phyloP scores from a whole-genome alignment of 2,329 filamentous ascomycete genomes.

The Phialophora macrospora region DNA sequence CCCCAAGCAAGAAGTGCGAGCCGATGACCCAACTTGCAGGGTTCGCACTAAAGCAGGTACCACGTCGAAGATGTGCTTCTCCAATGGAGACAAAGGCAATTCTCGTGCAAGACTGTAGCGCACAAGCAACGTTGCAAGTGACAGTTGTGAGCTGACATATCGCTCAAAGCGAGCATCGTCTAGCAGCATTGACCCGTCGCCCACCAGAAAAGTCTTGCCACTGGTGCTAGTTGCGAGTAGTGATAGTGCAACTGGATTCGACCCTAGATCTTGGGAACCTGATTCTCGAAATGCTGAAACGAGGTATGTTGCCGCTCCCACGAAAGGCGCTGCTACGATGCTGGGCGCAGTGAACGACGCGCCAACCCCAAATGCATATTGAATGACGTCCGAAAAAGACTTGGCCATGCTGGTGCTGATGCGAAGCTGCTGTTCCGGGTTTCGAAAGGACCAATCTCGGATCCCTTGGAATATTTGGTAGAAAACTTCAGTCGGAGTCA shows the following conservation, averaged over 20 bases:
- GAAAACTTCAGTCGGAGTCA: conserved; percentile 74
- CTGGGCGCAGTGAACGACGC: conserved; percentile 56
- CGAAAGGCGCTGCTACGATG: conserved; percentile 67
- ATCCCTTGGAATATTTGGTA: conserved; percentile 86
- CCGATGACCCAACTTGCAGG: conserved; percentile 19
- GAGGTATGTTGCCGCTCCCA: conserved; percentile 74
- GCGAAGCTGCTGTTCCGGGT: conserved; percentile 68
- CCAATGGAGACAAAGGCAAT: conserved; percentile 67
- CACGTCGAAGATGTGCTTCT: conserved; percentile 79
- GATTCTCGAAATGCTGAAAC: conserved; percentile 75
- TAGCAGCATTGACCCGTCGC: conserved; percentile 36
- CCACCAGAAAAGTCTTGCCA: conserved; percentile 41
- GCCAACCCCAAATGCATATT: conserved; percentile 76
- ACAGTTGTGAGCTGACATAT: conserved; percentile 69
- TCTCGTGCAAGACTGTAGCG: conserved; percentile 69
- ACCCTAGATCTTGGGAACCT: conserved; percentile 70
- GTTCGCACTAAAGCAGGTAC: conserved; percentile 47
- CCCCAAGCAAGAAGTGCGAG: conserved; percentile 18
- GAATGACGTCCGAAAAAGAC: conserved; percentile 72
- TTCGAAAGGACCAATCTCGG: conserved; percentile 80
- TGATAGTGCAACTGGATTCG: conserved; percentile 75
- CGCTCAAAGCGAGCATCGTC: conserved; percentile 59
- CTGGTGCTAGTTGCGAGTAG: conserved; percentile 63
- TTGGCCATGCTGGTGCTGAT: conserved; percentile 71
- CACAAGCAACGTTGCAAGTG: conserved; percentile 71